Evolutionary conservation across 139 green algal species (phyloP), one percentile per base, ranked within the genome.

Genomic region (Auxenochlorella pyrenoidosa): DNA sequence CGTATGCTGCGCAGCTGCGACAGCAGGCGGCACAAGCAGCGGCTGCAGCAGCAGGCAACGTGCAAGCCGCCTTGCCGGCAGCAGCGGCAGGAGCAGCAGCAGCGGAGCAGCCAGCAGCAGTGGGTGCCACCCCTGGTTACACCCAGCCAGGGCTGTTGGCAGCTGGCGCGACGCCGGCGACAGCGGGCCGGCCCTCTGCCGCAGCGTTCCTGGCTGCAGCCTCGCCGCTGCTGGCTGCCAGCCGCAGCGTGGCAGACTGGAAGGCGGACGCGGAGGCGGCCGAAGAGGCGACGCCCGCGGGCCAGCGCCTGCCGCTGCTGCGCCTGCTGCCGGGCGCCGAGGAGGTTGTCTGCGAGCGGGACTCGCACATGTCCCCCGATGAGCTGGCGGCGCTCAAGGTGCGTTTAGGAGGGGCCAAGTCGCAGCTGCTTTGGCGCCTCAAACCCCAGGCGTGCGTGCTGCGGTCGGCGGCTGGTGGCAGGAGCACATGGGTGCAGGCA

Each of bases 321-420:
- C 63, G n/a, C 24, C 40, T 85, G 40, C 60, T 85, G 80, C 80
- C 80, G 13, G 80, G 60, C 5, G 63, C 41, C 4, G 80, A 75
- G 43, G 60, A 85, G 63, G 40, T 85, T 40, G 58, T 41, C 10
- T 75, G 60, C 32, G 60, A 76, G 63, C 60, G 63, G 1, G 80
- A 85, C 6, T 85, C 80, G 2, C 80, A 85, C 28, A 85, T 85
- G 80, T 43, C 21, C 12, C 1, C 60, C 0, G 40, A 65, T 12
- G 40, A 85, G 63, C 80, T 85, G 60, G 40, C 40, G 41, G 80
- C 80, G 19, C 63, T 85, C 40, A 85, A 85, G 80, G 80, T 85
- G 79, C 0, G 51, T 5, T 19, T 19, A 15, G 72, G 21, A 18
- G 10, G 30, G 44, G n/a, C n/a, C n/a, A n/a, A n/a, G n/a, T n/a